phyloP scores from a whole-genome alignment of 2,329 filamentous ascomycete genomes.

The Penicillium sp. region DNA sequence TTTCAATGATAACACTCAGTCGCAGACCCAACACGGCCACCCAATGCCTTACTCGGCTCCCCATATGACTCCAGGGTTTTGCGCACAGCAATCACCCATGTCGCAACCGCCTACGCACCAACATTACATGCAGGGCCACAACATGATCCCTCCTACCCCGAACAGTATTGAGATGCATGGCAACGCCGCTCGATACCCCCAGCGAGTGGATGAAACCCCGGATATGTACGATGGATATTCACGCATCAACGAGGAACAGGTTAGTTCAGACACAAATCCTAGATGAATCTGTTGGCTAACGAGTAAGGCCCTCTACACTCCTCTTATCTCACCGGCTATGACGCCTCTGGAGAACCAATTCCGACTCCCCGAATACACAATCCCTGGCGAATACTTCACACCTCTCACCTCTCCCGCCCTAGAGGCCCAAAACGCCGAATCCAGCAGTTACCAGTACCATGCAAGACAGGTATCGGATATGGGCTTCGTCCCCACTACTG shows the following conservation, averaged over 20 bases:
- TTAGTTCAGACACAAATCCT: slow-evolving; percentile 21
- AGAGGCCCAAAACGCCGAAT: slow-evolving; percentile 44
- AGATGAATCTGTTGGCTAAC: not conserved
- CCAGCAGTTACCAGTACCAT: slow-evolving; percentile 37
- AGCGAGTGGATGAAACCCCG: slow-evolving; percentile 40
- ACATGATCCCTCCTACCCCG: slow-evolving; percentile 48
- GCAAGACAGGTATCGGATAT: slow-evolving; percentile 39
- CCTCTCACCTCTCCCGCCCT: slow-evolving; percentile 52
- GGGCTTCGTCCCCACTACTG: slow-evolving; percentile 42
- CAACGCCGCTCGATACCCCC: slow-evolving; percentile 40
- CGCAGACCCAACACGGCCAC: slow-evolving; percentile 6
- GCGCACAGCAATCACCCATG: slow-evolving; percentile 32
- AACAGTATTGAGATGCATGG: slow-evolving; percentile 51
- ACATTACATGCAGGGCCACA: slow-evolving; percentile 33
- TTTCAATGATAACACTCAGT: slow-evolving; percentile 23
- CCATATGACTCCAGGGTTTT: slow-evolving; percentile 34
- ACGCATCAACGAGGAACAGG: slow-evolving; percentile 45
- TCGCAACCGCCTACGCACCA: slow-evolving; percentile 24
- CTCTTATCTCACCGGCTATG: slow-evolving; percentile 51
- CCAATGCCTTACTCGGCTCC: slow-evolving; percentile 32
- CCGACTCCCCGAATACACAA: slow-evolving; percentile 47
- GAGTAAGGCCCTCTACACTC: slow-evolving; percentile 47
- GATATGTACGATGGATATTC: slow-evolving; percentile 47
- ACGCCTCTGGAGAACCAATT: slow-evolving; percentile 50
- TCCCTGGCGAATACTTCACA: slow-evolving; percentile 50